These are phyloP conservation scores for Penicillium sp. DNA, from an alignment of 2,329 filamentous ascomycete genomes.

Conservation along the genomic window DNA sequence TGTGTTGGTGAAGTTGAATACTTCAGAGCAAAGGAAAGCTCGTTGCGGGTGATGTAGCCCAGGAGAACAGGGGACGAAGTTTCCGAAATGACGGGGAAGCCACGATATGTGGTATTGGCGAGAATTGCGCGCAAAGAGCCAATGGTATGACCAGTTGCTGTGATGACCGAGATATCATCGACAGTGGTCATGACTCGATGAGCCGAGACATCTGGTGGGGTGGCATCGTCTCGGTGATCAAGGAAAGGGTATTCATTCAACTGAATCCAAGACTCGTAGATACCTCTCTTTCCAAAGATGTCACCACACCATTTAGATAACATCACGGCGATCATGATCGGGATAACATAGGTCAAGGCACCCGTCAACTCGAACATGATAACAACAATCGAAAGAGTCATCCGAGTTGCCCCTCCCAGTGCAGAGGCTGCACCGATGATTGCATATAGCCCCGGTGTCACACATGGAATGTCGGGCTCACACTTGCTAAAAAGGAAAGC, in stretches of 20 bases:
- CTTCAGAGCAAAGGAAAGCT: conserved; percentile 75
- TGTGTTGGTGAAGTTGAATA: conserved; percentile 49
- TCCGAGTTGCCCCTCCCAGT: conserved; percentile 86
- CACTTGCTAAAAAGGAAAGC: conserved; percentile 75
- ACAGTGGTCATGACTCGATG: conserved; percentile 85
- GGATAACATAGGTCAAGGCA: conserved; percentile 89
- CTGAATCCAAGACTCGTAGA: conserved; percentile 97
- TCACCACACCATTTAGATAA: conserved; percentile 97
- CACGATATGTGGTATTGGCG: conserved; percentile 69
- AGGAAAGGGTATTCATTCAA: conserved; percentile 94
- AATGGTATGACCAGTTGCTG: conserved; percentile 83
- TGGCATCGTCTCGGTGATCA: conserved; percentile 76
- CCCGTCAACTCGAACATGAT: conserved; percentile 99
- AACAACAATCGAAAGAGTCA: conserved; percentile 97
- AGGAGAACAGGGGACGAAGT: conserved; percentile 71
- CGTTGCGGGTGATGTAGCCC: conserved; percentile 89
- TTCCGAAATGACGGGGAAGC: conserved; percentile 84
- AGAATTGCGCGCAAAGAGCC: conserved; percentile 67
- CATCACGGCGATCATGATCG: conserved; percentile 99
- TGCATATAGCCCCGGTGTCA: conserved; percentile 92
- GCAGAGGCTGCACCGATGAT: conserved; percentile 93
- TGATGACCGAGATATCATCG: conserved; percentile 83
- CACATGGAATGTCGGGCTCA: conserved; percentile 77
- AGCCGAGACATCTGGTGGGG: conserved; percentile 78
- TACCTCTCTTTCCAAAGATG: conserved; percentile 83